These are phyloP conservation scores for Rhododendron kiyosumense DNA, from an alignment of 148 eudicot species.

Conservation along the genomic window DNA sequence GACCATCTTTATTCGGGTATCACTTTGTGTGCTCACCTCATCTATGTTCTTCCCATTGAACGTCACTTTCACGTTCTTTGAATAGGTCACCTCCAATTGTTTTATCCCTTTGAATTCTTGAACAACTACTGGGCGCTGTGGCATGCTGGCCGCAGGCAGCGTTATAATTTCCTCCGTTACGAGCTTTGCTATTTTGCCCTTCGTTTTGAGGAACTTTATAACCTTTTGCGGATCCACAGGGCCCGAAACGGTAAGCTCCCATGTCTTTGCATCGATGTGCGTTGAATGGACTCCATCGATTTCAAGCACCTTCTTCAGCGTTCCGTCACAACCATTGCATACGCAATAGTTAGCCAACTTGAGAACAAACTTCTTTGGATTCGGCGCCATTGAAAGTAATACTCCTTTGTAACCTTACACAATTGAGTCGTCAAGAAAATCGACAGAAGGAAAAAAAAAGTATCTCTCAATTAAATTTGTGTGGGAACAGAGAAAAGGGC, in stretches of 20 bases:
- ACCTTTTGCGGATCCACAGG: neutral
- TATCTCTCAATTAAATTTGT: no score
- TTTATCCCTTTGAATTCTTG: neutral
- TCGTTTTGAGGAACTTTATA: neutral
- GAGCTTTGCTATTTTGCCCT: neutral
- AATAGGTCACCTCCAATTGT: neutral
- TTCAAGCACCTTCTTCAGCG: neutral
- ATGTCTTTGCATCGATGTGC: neutral
- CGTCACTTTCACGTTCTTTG: neutral
- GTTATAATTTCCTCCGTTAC: neutral
- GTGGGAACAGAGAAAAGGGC: no score
- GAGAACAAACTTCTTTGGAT: neutral
- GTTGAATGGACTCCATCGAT: neutral
- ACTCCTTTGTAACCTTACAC: no score
- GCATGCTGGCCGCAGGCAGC: neutral
- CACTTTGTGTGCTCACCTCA: neutral
- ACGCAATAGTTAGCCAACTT: neutral
- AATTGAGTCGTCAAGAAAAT: no score
- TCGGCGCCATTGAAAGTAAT: neutral
- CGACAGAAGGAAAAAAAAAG: no score
- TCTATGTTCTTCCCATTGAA: neutral
- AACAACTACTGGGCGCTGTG: neutral
- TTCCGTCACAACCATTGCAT: neutral
- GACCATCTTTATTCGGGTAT: neutral
- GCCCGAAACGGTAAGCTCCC: neutral